Base-by-base conservation (phyloP, 495 filamentous ascomycete genomes). In the Penicillium flavigenum region DNA sequence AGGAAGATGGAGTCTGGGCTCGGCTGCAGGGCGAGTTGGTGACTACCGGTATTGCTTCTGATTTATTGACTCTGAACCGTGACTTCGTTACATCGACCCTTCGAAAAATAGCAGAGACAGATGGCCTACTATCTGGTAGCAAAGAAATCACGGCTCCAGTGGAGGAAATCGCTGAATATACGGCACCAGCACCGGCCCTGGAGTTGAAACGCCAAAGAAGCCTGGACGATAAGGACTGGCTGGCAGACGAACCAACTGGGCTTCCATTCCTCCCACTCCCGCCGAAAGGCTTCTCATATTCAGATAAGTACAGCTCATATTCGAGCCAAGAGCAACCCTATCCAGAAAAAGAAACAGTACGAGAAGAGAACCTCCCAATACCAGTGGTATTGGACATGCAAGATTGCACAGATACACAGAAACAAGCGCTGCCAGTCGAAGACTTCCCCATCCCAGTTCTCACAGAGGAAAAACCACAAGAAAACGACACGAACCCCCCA, bases 31-130 rank as follows among this genome's bases (percentile, higher is more conserved):
- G 51, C 6, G 52, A 50, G 17, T 31, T 66, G 29, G 29, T 46
- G 0, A 48, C 47, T 26, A 17, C 56, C 11, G 64, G 64, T 26
- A 53, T 66, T 17, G 5, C 32, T 5, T 27, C 58, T 9, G 43
- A 59, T 16, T 34, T 56, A 17, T 59, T 58, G 7, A 45, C 11
- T n/a, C 51, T 55, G 22, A 57, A 64, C 17, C 64, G 39, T 4
- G 56, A 58, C 4, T 59, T 47, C 22, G 61, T 64, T 20, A 54
- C 59, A 17, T 61, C 51, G 1, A 49, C 51, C 12, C 46, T 66
- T 36, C 51, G 31, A 6, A 38, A 38, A 11, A 56, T 47, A n/a
- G 46, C 43, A 29, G 56, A 59, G n/a, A 44, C 43, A 26, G 49
- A 64, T n/a, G 19, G 51, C 9, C 38, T 58, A 1, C 24, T 63